phyloP scores from a whole-genome alignment of 1,139 yeast species.

The Kodamaea plutei region DNA sequence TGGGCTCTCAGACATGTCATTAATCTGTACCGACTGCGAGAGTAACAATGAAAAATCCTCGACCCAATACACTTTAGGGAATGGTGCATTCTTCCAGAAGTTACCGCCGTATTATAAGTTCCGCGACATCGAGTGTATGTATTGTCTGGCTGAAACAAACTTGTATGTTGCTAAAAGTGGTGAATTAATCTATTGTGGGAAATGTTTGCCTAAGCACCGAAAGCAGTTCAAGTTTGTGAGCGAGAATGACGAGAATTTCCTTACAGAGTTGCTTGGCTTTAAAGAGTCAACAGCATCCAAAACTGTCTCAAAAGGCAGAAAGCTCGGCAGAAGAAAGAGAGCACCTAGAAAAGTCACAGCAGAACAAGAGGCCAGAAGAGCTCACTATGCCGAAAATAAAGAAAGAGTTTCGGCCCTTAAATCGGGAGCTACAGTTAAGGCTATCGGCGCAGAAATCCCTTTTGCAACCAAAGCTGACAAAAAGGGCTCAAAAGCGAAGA shows the following conservation, averaged over 20 bases:
- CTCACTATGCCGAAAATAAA: constrained; percentile 34
- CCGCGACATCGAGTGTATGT: constrained; percentile 46
- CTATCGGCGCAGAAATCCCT: constrained; percentile 27
- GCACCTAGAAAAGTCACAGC: constrained; percentile 26
- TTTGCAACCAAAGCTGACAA: constrained; percentile 7
- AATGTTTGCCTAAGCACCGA: constrained; percentile 32
- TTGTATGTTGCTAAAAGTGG: constrained; percentile 33
- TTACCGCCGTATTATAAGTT: constrained; percentile 45
- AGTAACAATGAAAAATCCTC: constrained; percentile 42
- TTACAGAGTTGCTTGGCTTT: constrained; percentile 47
- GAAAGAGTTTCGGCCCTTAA: constrained; percentile 33
- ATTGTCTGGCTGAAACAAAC: constrained; percentile 40
- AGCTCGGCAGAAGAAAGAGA: constrained; percentile 19
- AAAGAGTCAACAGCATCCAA: constrained; percentile 33
- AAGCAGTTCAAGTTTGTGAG: constrained; percentile 28
- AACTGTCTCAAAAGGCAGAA: constrained; percentile 15
- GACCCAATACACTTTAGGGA: constrained; percentile 48
- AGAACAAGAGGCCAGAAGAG: constrained; percentile 36
- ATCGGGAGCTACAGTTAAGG: constrained; percentile 40
- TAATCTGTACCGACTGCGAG: constrained; percentile 48
- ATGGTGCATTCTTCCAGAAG: constrained; percentile 51
- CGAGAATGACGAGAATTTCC: constrained; percentile 46
- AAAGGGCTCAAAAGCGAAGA: no score
- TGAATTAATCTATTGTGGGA: constrained; percentile 34
- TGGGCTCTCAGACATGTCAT: constrained; percentile 53